Conservation (phyloP, 2,329 filamentous ascomycete genomes). For the Colletotrichum tamarilloi region DNA sequence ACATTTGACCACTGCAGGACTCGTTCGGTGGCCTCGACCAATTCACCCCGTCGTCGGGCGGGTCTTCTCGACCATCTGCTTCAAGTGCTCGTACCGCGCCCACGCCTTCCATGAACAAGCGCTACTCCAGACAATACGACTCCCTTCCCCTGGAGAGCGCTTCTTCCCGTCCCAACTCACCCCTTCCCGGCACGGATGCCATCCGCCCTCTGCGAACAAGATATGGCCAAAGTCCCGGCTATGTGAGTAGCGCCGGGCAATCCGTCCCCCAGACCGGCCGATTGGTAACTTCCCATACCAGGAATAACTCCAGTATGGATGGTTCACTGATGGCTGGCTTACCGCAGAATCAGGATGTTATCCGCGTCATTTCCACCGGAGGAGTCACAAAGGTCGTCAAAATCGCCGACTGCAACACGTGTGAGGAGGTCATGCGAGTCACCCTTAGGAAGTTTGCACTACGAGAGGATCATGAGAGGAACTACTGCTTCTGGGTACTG, state of each 20-base stretch:
- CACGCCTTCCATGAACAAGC: conserved; percentile 64
- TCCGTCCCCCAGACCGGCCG: conserved; percentile 72
- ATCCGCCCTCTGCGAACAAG: conserved; percentile 65
- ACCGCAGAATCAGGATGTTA: conserved; percentile 87
- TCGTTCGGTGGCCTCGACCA: conserved; percentile 84
- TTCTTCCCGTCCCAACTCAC: conserved; percentile 77
- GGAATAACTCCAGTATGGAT: conserved; percentile 87
- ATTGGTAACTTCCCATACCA: conserved; percentile 75
- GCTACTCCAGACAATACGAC: conserved; percentile 73
- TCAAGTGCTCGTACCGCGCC: conserved; percentile 54
- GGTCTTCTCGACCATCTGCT: conserved; percentile 71
- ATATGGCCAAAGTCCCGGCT: conserved; percentile 65
- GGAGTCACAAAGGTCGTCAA: conserved; percentile 95
- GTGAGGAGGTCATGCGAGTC: conserved; percentile 91
- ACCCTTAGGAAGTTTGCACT: conserved; percentile 89
- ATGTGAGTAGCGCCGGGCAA: conserved; percentile 62
- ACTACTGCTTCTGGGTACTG: conserved; percentile 96
- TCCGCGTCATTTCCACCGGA: conserved; percentile 91
- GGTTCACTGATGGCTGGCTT: conserved; percentile 87
- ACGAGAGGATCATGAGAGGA: conserved; percentile 90
- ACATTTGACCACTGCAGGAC: conserved; percentile 66
- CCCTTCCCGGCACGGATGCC: conserved; percentile 66
- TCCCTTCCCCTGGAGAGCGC: conserved; percentile 54
- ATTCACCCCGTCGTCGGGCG: conserved; percentile 68
- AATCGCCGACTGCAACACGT: conserved; percentile 89